Evolutionary conservation across 257 asterid species (phyloP).

Genomic region (Galeopsis tetrahit): DNA sequence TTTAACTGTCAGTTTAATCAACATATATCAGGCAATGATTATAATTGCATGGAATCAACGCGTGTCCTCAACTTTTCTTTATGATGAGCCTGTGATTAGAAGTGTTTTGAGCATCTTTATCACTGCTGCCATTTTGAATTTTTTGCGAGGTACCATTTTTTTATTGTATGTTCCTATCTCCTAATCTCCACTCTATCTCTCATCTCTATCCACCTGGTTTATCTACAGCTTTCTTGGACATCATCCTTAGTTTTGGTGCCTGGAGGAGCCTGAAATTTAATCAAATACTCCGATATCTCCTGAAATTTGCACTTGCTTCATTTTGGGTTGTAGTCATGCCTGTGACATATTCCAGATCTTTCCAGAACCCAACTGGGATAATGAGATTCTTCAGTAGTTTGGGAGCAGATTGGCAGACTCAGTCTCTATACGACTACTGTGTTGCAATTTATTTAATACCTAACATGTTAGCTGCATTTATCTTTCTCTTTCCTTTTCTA

Average conservation of each 20-base stretch:
- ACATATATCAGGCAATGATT: constrained; percentile 77
- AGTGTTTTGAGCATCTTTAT: constrained; percentile 89
- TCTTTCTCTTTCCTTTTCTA: constrained; percentile 81
- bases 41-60: constrained; percentile 89
- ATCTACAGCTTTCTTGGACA: constrained; percentile 82
- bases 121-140: constrained; percentile 90
- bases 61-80: constrained; percentile 55
- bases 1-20: constrained; percentile 20
- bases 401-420: constrained; percentile 76
- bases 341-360: constrained; percentile 74
- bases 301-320: constrained; percentile 78
- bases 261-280: constrained; percentile 86
- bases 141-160: constrained; percentile 72
- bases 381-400: constrained; percentile 66
- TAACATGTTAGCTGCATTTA: constrained; percentile 73
- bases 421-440: constrained; percentile 71
- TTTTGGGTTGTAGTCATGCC: constrained; percentile 95
- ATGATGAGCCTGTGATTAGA: constrained; percentile 67
- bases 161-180: neutral
- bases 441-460: constrained; percentile 89
- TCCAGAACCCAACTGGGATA: constrained; percentile 84
- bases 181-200: constrained; percentile 4
- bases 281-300: constrained; percentile 88
- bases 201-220: constrained; percentile 2
- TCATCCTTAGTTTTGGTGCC: constrained; percentile 71